Conservation (phyloP, 1,284 basidiomycete species). For the Cerrena zonata region DNA sequence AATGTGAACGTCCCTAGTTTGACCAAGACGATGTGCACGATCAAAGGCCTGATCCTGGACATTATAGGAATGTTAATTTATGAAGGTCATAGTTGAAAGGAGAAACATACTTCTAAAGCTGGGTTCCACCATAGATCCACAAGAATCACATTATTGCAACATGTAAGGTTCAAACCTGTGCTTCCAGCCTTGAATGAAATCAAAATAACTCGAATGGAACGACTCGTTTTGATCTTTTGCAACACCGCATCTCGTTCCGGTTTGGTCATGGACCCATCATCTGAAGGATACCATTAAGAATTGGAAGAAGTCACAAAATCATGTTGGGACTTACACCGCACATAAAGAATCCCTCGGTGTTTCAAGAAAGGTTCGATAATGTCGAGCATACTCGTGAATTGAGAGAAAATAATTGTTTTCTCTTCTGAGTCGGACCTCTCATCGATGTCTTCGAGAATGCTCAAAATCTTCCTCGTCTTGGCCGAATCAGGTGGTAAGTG, state of each 20-base stretch:
- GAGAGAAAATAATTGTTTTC: constrained; percentile 88
- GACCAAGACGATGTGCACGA: constrained; percentile 43
- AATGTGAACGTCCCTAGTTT: constrained; percentile 82
- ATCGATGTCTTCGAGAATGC: constrained; percentile 66
- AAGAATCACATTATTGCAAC: constrained; percentile 90
- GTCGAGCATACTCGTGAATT: constrained; percentile 89
- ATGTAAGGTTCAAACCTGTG: constrained; percentile 89
- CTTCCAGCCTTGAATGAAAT: constrained; percentile 96
- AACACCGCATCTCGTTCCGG: constrained; percentile 73
- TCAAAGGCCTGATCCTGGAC: constrained; percentile 56
- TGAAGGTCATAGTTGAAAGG: no score
- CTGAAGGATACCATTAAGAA: constrained; percentile 35
- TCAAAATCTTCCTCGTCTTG: constrained; percentile 83
- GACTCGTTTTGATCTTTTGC: constrained; percentile 63
- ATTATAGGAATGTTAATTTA: neutral
- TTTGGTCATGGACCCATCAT: constrained; percentile 82
- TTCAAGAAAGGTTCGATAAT: constrained; percentile 79
- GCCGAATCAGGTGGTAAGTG: constrained; percentile 63
- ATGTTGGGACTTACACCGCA: constrained; percentile 66
- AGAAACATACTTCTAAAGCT: constrained; percentile 65
- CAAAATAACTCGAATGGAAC: constrained; percentile 67
- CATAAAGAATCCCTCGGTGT: constrained; percentile 61
- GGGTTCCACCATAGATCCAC: constrained; percentile 97
- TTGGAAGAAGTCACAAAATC: neutral
- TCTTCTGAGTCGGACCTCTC: constrained; percentile 57